Base-by-base conservation (phyloP, 2,329 filamentous ascomycete genomes). In the Calonectria pteridis region DNA sequence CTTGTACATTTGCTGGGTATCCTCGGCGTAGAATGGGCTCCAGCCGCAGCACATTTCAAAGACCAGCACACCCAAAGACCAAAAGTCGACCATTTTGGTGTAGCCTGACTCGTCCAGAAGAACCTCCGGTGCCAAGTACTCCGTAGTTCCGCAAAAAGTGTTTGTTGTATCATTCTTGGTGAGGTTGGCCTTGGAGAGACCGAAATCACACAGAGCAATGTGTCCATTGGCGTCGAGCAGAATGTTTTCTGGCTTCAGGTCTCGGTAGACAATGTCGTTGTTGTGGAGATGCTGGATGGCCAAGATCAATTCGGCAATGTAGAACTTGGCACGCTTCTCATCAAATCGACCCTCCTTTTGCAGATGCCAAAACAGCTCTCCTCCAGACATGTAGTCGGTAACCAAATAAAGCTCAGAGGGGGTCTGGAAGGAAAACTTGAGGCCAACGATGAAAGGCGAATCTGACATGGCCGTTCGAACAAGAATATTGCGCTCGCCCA, bases 1-100 rank as follows among this genome's bases (percentile, higher is more conserved):
- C 89, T 99, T 99, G 89, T 99, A 99, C 97, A 99, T 99, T 84
- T 99, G 97, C 85, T 99, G 97, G 0, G 97, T 99, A 82, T 99
- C 97, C 82, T 99, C 97, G 71, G 97, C 97, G 80, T 98, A 99
- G 86, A 99, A 99, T 0, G 97, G 97, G 81, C 95, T 98, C 97
- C 97, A 99, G 40, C 97, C 97, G 81, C 97, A 99, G 87, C 97
- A 99, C 97, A 99, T 99, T 85, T 99, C 97, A 81, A 99, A 99
- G 1, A 99, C 97, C 69, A 99, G 89, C 62, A 99, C 97, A 71
- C 97, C 97, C 16, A 99, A 89, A 2, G 97, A 99, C 97, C 97
- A 99, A 84, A 98, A 99, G 84, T 99, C 97, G 9, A 99, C 97
- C 97, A 99, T 98, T 87, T 98, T 98, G 69, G 97, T 98, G 85